These are phyloP conservation scores for Diaporthe sp. DNA, from an alignment of 2,329 filamentous ascomycete genomes.

Conservation along the genomic window DNA sequence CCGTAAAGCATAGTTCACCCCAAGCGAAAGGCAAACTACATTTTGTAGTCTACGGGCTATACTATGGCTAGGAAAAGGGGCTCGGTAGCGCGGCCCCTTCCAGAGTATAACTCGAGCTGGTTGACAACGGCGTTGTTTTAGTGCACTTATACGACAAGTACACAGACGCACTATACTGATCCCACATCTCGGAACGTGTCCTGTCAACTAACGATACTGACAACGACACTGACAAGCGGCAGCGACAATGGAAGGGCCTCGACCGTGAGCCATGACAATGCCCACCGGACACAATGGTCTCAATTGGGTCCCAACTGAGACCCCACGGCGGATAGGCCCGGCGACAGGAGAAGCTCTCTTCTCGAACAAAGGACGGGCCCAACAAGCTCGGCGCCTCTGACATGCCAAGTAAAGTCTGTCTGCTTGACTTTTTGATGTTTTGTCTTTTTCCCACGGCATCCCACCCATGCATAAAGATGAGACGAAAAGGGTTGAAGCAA, in stretches of 20 bases:
- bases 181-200: not conserved
- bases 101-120: not conserved
- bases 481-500: conserved; percentile 4
- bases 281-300: not conserved
- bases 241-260: not conserved
- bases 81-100: not conserved
- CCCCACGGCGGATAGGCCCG: not conserved
- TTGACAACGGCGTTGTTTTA: conserved; percentile 1
- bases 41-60: not conserved
- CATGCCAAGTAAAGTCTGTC: conserved; percentile 13
- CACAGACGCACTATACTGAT: not conserved
- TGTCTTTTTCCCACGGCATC: not conserved
- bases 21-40: conserved; percentile 3
- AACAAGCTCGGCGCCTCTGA: conserved; percentile 28
- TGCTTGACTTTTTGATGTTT: conserved; percentile 6
- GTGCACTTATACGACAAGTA: too few species aligned
- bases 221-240: not conserved
- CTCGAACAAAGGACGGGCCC: not conserved
- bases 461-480: conserved; percentile 19
- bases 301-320: not conserved
- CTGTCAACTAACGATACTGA: not conserved
- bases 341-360: not conserved
- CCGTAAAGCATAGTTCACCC: not conserved
- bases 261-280: not conserved
- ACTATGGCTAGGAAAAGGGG: conserved; percentile 1